Base-by-base conservation (phyloP, 2,329 filamentous ascomycete species). In the Aspergillus floridensis region DNA sequence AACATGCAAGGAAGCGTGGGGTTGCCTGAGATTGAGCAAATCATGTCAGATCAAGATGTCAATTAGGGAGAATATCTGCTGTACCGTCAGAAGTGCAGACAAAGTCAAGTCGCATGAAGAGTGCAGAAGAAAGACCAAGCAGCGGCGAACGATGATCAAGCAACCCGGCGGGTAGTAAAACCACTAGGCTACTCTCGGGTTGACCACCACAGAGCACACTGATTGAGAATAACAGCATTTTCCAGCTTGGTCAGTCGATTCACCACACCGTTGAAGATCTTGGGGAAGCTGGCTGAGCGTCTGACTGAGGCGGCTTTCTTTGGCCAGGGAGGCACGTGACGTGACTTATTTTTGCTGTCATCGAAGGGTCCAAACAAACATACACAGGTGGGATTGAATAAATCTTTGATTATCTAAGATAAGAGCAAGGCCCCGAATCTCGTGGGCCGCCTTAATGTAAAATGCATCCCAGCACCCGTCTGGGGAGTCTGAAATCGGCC, bases 321-420 rank as follows among this genome's bases (percentile, higher is more conserved):
- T 29, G 26, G 26, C 26, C 26, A 29, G 3, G 3, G 8, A 29
- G 2, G 26, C 26, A 29, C 26, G 31, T 35, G 16, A 29, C 14
- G 10, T 52, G 49, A 41, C 38, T 44, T n/a, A 19, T 8, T n/a
- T 19, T 44, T 1, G 10, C 14, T n/a, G 6, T n/a, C 38, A 19
- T 16, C 38, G 38, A 16, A 2, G n/a, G 14, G 12, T 19, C 38
- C 19, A 19, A 12, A 44, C 38, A 22, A 22, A 22, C 22, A n/a
- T n/a, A n/a, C n/a, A n/a, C n/a, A n/a, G n/a, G n/a, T 48, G 26
- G 35, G 32, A 44, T 49, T 56, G 46, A 53, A 44, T 44, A 7
- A n/a, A 38, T 35, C 14, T 55, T 53, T 64, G 57, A 41, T 60
- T 63, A 60, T 22, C 56, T 54, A 51, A 56, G 63, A 64, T 64